Evolutionary conservation across 2,329 filamentous ascomycete genomes (phyloP).

Genomic region (Paecilomyces niveus): DNA sequence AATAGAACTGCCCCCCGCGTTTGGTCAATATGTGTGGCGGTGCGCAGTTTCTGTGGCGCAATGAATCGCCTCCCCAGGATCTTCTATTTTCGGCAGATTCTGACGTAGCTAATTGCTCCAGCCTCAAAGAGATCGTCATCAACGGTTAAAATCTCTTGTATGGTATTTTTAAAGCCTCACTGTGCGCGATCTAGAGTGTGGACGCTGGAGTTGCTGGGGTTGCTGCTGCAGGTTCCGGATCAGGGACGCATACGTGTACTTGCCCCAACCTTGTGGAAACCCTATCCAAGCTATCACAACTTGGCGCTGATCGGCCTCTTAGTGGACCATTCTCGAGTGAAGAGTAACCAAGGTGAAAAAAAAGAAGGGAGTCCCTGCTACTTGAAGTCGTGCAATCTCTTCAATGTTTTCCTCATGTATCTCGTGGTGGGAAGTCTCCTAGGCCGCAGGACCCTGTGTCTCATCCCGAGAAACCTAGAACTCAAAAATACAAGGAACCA

Average conservation of each 20-base stretch:
- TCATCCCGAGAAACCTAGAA: too few species aligned
- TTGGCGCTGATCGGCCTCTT: background rate
- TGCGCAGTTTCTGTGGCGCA: background rate
- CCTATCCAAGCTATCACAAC: background rate
- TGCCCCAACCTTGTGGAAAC: background rate
- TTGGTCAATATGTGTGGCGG: background rate
- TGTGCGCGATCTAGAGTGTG: background rate
- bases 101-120: background rate
- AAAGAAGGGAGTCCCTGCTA: too few species aligned
- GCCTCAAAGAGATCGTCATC: background rate
- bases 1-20: background rate
- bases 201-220: too few species aligned
- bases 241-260: background rate
- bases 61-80: background rate
- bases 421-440: too few species aligned
- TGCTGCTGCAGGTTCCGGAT: background rate
- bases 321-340: background rate
- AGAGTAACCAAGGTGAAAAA: too few species aligned
- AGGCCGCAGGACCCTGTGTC: too few species aligned
- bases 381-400: too few species aligned
- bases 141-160: background rate
- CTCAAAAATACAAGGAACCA: too few species aligned
- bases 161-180: background rate
- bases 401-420: too few species aligned
- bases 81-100: background rate